Evolutionary conservation across 192 early-diverging fungal genomes (phyloP).

Genomic region (Coemansia asiatica): DNA sequence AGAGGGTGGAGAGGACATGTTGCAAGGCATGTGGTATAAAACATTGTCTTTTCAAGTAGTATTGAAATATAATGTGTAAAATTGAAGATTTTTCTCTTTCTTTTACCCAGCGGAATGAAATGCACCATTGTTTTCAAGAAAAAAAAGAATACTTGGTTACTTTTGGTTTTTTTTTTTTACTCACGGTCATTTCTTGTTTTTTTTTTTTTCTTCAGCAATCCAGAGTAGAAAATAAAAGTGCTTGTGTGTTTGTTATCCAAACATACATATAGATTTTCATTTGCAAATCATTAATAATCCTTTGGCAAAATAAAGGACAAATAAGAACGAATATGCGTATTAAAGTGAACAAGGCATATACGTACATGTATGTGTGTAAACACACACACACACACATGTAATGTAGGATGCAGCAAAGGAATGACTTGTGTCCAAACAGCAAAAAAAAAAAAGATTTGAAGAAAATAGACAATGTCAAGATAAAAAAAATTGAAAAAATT

Average conservation of each 20-base stretch:
- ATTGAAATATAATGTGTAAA: background rate
- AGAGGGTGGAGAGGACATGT: no score
- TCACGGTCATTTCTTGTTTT: background rate
- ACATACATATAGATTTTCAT: no score
- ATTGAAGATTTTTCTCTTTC: background rate
- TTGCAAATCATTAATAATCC: no score
- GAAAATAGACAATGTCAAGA: background rate
- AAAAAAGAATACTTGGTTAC: no score
- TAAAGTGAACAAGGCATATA: no score
- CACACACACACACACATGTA: background rate
- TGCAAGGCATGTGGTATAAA: no score
- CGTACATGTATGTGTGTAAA: background rate
- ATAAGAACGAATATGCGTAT: background rate
- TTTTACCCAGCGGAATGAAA: background rate
- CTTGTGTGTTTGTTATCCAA: no score
- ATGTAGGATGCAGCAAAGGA: background rate
- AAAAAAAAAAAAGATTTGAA: no score
- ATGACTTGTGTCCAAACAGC: background rate
- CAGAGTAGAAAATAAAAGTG: no score
- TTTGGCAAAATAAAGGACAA: background rate
- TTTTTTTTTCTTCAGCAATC: no score
- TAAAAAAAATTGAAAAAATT: background rate
- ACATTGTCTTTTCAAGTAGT: no score
- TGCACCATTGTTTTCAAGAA: no score
- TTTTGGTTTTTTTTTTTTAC: background rate